Conservation (phyloP, 2,329 filamentous ascomycete species). For the Colletotrichum navitas region DNA sequence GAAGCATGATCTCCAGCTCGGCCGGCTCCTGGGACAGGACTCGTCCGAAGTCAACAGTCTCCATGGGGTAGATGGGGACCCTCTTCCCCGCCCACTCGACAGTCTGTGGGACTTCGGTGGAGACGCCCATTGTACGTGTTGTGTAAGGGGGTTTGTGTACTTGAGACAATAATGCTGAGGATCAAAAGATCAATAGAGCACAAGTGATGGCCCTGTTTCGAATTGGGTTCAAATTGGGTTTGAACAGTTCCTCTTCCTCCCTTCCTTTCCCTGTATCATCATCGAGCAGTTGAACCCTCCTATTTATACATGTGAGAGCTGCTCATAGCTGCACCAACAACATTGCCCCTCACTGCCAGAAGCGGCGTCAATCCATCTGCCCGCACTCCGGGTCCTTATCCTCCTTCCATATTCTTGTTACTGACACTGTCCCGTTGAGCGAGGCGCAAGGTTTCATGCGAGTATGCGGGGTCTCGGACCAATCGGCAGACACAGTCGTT, state of each 20-base stretch:
- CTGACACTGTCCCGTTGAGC: slow-evolving; percentile 15
- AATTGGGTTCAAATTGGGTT: neutral
- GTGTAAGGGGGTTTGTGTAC: neutral
- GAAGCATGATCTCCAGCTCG: slow-evolving; percentile 65
- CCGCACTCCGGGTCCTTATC: slow-evolving; percentile 27
- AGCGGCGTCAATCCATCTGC: slow-evolving; percentile 19
- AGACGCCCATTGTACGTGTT: slow-evolving; percentile 33
- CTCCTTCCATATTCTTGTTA: slow-evolving; percentile 39
- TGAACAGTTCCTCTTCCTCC: no score
- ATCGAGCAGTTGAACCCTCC: neutral
- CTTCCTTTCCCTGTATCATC: no score
- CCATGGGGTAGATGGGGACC: slow-evolving; percentile 64
- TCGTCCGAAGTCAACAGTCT: slow-evolving; percentile 64
- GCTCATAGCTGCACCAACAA: neutral
- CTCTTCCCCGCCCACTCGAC: slow-evolving; percentile 63
- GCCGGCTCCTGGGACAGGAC: slow-evolving; percentile 66
- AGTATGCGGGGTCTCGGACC: slow-evolving; percentile 40
- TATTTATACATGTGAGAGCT: slow-evolving; percentile 27
- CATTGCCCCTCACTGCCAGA: slow-evolving; percentile 31
- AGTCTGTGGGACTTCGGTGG: slow-evolving; percentile 52
- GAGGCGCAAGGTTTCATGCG: slow-evolving; percentile 33
- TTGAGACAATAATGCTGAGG: neutral
- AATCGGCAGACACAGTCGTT: slow-evolving; percentile 37
- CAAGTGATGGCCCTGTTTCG: neutral
- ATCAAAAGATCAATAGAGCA: neutral